These are phyloP conservation scores for Ustilago trichophora DNA, from an alignment of 1,284 basidiomycete species.

Conservation along the genomic window DNA sequence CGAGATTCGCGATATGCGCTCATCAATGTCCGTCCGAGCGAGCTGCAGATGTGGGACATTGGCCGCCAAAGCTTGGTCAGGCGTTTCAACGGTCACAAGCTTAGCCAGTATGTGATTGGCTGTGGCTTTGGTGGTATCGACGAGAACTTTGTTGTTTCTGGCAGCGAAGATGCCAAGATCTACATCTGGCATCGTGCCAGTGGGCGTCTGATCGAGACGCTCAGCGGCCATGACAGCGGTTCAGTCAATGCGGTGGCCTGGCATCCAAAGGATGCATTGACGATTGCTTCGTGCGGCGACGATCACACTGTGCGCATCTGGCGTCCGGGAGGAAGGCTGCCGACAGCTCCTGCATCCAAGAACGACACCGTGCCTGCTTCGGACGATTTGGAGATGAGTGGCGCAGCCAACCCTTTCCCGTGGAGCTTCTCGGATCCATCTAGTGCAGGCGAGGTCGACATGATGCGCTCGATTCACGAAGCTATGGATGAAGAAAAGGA, in stretches of 20 bases:
- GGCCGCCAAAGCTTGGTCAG: conserved; percentile 73
- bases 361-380: conserved; percentile 19
- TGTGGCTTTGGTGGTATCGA: conserved; percentile 94
- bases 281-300: conserved; percentile 77
- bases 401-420: conserved; percentile 43
- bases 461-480: conserved; percentile 39
- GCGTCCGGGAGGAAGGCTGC: conserved; percentile 38
- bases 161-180: conserved; percentile 82
- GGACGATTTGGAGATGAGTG: conserved; percentile 41
- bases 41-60: conserved; percentile 87
- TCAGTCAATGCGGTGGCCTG: conserved; percentile 95
- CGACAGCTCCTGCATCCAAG: background rate
- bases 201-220: conserved; percentile 80
- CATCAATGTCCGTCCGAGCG: conserved; percentile 76
- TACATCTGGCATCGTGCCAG: conserved; percentile 95
- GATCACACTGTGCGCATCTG: conserved; percentile 60
- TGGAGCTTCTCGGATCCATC: conserved; percentile 36
- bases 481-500: conserved; percentile 33
- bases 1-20: conserved; percentile 85
- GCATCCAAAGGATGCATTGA: conserved; percentile 82
- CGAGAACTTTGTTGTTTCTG: conserved; percentile 88
- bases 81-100: conserved; percentile 52
- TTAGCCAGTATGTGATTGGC: conserved; percentile 77
- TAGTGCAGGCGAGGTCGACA: conserved; percentile 20
- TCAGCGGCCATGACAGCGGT: conserved; percentile 83